phyloP scores from a whole-genome alignment of 345 rosid species.

The Gossypium australe region DNA sequence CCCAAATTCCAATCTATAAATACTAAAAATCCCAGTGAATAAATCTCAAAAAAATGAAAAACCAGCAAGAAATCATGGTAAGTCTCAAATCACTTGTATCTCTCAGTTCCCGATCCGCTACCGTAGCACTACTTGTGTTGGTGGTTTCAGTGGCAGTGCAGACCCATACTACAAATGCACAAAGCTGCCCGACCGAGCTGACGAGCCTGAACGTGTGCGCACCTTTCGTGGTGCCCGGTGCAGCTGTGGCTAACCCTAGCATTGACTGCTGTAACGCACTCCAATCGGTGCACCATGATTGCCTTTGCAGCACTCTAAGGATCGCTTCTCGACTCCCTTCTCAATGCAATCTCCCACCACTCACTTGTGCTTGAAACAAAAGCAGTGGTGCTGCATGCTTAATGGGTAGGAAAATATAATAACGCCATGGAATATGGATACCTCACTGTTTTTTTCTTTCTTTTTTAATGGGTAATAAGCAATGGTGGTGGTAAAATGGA shows the following conservation, averaged over 20 bases:
- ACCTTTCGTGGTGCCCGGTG: constrained; percentile 67
- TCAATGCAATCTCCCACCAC: constrained; percentile 55
- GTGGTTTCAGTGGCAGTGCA: constrained; percentile 27
- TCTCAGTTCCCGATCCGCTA: constrained; percentile 3
- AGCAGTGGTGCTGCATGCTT: too few relatives aligned
- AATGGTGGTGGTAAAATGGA: too few relatives aligned
- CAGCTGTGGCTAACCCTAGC: constrained; percentile 32
- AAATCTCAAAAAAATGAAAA: not conserved
- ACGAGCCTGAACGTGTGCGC: constrained; percentile 61
- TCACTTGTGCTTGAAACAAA: constrained; percentile 27
- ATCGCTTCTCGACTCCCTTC: constrained; percentile 68
- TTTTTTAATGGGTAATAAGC: too few relatives aligned
- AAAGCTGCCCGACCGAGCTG: constrained; percentile 54
- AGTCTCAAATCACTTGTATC: not conserved
- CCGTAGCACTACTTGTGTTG: constrained; percentile 20
- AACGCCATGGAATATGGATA: too few relatives aligned
- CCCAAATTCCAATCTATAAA: not conserved
- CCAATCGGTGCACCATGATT: constrained; percentile 49
- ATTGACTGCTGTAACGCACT: constrained; percentile 59
- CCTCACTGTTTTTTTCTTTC: too few relatives aligned
- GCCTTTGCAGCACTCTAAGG: constrained; percentile 76
- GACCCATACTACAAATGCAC: constrained; percentile 26
- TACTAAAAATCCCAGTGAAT: not conserved
- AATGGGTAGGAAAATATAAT: too few relatives aligned
- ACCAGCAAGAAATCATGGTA: not conserved